Evolutionary conservation across 2,329 filamentous ascomycete genomes (phyloP).

Genomic region (Neonectria sp.): DNA sequence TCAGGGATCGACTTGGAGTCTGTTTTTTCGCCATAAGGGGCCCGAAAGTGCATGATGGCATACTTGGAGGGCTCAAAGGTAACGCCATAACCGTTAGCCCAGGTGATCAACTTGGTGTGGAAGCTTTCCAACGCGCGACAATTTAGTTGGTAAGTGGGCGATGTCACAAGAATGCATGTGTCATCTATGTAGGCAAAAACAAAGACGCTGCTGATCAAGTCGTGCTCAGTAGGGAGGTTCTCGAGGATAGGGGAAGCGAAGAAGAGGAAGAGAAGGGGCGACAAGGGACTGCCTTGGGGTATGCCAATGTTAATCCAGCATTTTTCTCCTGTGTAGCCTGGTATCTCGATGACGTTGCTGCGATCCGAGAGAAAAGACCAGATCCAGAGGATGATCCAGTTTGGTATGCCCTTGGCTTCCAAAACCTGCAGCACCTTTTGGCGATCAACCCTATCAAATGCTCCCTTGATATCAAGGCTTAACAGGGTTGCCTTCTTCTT

Average conservation of each 20-base stretch:
- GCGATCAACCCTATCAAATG: conserved; percentile 23
- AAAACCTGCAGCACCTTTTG: conserved; percentile 17
- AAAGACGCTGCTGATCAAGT: neutral
- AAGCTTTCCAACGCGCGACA: conserved; percentile 6
- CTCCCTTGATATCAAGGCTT: conserved; percentile 23
- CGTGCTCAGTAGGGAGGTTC: neutral
- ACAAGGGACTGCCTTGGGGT: conserved; percentile 13
- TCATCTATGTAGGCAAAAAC: conserved; percentile 27
- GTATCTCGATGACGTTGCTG: conserved; percentile 10
- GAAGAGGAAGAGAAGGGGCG: conserved; percentile 28
- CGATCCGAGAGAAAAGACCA: conserved; percentile 24
- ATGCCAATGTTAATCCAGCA: neutral
- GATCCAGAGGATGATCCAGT: conserved; percentile 20
- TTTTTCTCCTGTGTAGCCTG: conserved; percentile 5
- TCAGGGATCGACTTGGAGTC: neutral
- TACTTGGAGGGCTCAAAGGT: conserved; percentile 27
- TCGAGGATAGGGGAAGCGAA: conserved; percentile 18
- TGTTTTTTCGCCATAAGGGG: neutral
- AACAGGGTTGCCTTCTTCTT: conserved; percentile 9
- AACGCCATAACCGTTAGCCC: conserved; percentile 9
- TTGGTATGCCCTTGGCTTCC: conserved; percentile 12
- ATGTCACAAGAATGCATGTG: conserved; percentile 23
- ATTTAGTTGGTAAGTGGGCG: conserved; percentile 18
- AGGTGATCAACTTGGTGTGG: neutral
- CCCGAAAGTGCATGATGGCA: conserved; percentile 24